Percentiles rank a stretch among this genome's conserved stretches.
These are phyloP conservation scores for Corniculantispora saksenae DNA, from an alignment of 2,329 filamentous ascomycete species.

Conservation along the genomic window DNA sequence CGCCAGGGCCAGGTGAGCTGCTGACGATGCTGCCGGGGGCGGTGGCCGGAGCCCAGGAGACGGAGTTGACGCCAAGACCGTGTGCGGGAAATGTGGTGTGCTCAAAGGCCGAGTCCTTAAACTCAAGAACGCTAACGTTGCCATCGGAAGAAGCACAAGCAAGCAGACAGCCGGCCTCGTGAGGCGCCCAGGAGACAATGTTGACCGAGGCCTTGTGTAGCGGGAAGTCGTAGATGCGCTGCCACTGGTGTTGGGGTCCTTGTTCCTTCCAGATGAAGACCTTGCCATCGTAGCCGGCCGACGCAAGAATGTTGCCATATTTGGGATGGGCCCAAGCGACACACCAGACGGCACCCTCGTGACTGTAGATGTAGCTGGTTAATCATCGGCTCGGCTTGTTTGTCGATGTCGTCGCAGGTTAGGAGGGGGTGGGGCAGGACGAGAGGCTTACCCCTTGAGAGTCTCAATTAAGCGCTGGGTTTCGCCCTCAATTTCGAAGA, in stretches of 20 bases:
- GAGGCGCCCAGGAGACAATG: constrained; percentile 95
- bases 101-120: constrained; percentile 92
- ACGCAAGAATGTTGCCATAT: constrained; percentile 96
- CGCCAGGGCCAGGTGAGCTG: constrained; percentile 61
- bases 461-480: constrained; percentile 88
- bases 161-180: constrained; percentile 91
- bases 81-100: constrained; percentile 90
- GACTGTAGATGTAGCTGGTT: constrained; percentile 51
- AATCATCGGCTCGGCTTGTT: constrained; percentile 21
- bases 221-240: constrained; percentile 88
- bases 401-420: background rate
- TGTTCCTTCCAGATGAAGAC: constrained; percentile 98
- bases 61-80: constrained; percentile 90
- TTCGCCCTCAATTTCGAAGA: constrained; percentile 96
- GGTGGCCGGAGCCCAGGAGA: constrained; percentile 89
- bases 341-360: constrained; percentile 97
- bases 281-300: constrained; percentile 94
- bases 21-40: constrained; percentile 82
- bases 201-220: constrained; percentile 96
- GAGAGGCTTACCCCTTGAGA: constrained; percentile 75
- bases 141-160: constrained; percentile 94
- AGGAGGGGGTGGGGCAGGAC: background rate
- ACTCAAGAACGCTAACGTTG: constrained; percentile 90
- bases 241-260: constrained; percentile 61
- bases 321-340: constrained; percentile 98